A percentile compares a stretch with the other conserved stretches of the same genome.
phyloP scores from a whole-genome alignment of 768 basidiomycete genomes.

The Butyriboletus loyo region DNA sequence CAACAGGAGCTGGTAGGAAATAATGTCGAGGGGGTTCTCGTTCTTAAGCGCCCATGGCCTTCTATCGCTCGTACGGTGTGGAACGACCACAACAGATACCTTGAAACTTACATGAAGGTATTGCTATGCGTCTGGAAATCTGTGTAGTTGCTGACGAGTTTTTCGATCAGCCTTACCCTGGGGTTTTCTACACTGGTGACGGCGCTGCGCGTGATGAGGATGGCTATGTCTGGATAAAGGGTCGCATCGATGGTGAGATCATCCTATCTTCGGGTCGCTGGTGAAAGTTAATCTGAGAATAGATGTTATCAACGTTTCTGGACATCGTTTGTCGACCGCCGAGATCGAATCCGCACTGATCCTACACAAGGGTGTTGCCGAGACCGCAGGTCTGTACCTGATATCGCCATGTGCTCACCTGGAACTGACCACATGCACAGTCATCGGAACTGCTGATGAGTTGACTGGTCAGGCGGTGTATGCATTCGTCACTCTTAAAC shows the following conservation, averaged over 20 bases:
- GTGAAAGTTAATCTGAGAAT: slow-evolving; percentile 1
- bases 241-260: slow-evolving; percentile 82
- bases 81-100: slow-evolving; percentile 84
- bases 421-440: slow-evolving; percentile 30
- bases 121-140: background rate
- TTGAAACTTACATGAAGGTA: slow-evolving; percentile 73
- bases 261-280: background rate
- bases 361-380: slow-evolving; percentile 90
- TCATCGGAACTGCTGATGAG: slow-evolving; percentile 84
- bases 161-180: slow-evolving; percentile 66
- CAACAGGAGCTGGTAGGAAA: slow-evolving; percentile 66
- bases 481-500: slow-evolving; percentile 93
- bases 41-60: slow-evolving; percentile 87
- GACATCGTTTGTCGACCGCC: slow-evolving; percentile 94
- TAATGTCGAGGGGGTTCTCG: slow-evolving; percentile 88
- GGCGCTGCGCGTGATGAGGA: slow-evolving; percentile 92
- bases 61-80: slow-evolving; percentile 92
- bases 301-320: slow-evolving; percentile 98
- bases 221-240: slow-evolving; percentile 99
- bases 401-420: background rate
- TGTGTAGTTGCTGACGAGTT: slow-evolving; percentile 41
- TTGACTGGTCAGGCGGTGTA: slow-evolving; percentile 92
- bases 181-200: slow-evolving; percentile 95
- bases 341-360: slow-evolving; percentile 98
- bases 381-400: slow-evolving; percentile 66